Base-by-base conservation (phyloP, 1,284 basidiomycete genomes). In the Rugosomyces carneus region DNA sequence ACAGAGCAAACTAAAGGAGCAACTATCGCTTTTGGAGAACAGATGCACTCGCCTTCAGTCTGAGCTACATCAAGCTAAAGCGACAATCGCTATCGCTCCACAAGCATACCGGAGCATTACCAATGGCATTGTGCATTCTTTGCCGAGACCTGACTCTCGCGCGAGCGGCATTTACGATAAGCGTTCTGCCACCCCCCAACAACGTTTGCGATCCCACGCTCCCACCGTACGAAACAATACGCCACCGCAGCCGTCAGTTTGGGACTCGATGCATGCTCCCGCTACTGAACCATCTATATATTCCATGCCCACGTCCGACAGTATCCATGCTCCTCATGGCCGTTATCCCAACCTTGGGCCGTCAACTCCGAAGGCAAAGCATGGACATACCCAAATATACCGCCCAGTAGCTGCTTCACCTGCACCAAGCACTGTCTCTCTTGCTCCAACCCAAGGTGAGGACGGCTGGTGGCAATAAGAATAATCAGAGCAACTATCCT, bases 191-290 rank as follows among this genome's bases (percentile, higher is more conserved):
- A 63, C 65, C 24, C 60, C 66, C 24, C 66, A 58, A 42, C 58
- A 59, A 10, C 60, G 59, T 46, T 53, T 44, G 51, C 58, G 40
- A 56, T 60, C 57, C 38, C 56, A 50, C 45, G 47, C 59, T 23
- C 56, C 59, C 8, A 59, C 59, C 27, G 54, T 55, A 19, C 66
- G 71, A 46, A 72, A 66, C 35, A 61, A 64, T 39, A 76, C 80
- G 2, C 75, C 76, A 2, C 72, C 75, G 0, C 65, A 71, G 45
- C 59, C 75, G 3, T 81, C 81, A 2, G 81, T 85, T 6, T 78
- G 78, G 73, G 80, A 86, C 55, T 88, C 85, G 0, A 84, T 86
- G 64, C 85, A 88, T 53, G 83, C 83, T 15, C 82, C 84, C 11
- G 61, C 58, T 31, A 62, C 57, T 29, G 61, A 61, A 27, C 41